These are phyloP conservation scores for Penicillium tannophilum DNA, from an alignment of 495 filamentous ascomycete species.

Conservation along the genomic window DNA sequence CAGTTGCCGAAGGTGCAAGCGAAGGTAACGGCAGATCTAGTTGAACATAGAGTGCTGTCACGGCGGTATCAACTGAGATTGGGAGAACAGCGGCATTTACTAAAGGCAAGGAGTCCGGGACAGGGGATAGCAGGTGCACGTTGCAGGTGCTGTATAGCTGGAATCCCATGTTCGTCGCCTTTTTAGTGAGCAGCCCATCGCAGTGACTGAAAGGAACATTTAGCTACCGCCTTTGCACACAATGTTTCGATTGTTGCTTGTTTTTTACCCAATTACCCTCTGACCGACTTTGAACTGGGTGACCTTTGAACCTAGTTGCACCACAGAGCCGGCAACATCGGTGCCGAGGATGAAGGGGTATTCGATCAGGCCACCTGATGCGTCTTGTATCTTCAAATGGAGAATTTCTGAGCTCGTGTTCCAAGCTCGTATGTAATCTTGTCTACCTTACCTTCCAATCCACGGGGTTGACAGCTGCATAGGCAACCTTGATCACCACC, in stretches of 20 bases:
- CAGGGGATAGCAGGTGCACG: slow-evolving; percentile 19
- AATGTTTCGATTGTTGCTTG: background rate
- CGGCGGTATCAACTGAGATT: slow-evolving; percentile 49
- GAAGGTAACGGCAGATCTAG: slow-evolving; percentile 33
- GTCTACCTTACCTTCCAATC: slow-evolving; percentile 18
- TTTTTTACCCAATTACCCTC: slow-evolving; percentile 42
- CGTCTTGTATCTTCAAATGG: slow-evolving; percentile 9
- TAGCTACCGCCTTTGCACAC: background rate
- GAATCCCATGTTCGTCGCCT: slow-evolving; percentile 29
- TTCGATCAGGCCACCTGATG: background rate
- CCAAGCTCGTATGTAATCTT: background rate
- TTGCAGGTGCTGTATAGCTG: slow-evolving; percentile 33
- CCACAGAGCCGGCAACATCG: slow-evolving; percentile 46
- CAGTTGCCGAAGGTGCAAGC: slow-evolving; percentile 16
- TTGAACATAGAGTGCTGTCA: slow-evolving; percentile 44
- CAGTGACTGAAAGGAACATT: slow-evolving; percentile 14
- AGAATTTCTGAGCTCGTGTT: background rate
- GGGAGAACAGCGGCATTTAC: slow-evolving; percentile 50
- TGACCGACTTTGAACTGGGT: slow-evolving; percentile 40
- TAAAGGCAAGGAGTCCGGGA: slow-evolving; percentile 47
- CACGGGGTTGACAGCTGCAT: slow-evolving; percentile 23
- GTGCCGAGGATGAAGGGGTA: slow-evolving; percentile 35
- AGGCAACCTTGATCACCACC: slow-evolving; percentile 26
- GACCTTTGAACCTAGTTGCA: slow-evolving; percentile 36
- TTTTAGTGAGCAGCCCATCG: slow-evolving; percentile 20